Evolutionary conservation across 2,329 filamentous ascomycete species (phyloP), one percentile per base, ranked within the genome.

Genomic region (Drechslera avenae): DNA sequence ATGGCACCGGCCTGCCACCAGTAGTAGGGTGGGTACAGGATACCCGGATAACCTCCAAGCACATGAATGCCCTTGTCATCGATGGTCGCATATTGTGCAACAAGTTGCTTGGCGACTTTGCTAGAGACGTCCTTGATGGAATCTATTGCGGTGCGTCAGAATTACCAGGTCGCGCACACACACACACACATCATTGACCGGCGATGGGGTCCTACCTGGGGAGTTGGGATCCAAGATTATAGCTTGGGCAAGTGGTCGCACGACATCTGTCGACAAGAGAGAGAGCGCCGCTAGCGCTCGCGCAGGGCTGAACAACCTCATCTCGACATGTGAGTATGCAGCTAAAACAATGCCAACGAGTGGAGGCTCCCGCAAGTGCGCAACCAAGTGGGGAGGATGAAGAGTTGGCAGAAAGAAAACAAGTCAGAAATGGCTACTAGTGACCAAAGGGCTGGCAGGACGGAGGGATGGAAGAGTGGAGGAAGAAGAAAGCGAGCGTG

Each of bases 1-100:
- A 92, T 85, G 49, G 88, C 88, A 44, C 89, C 89, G 9, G 80
- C 87, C 74, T 89, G 87, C 89, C 86, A 91, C 81, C 80, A 83
- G 68, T 81, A 82, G 59, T 82, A 81, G 14, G 82, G 82, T 61
- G 18, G 79, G 75, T 43, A 84, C 54, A 67, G 16, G 14, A 69
- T 51, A 42, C 63, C 61, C 8, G 62, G 78, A 32, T 80, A 81
- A 1, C 80, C 78, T 16, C 77, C 74, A 14, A 62, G 52, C 13
- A 63, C 54, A 36, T 60, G 55, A 7, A 55, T 35, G 52, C 81
- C 77, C 26, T 78, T 79, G n/a, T 78, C 74, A 23, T 74, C 63
- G 45, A 79, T 77, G 19, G 75, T 77, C 1, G 77, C 79, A 59
- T 84, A 84, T 55, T 80, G 80, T 19, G 67, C 72, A 64, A 84